phyloP scores from a whole-genome alignment of 164 flowering plant species.

The Annona squamosa region DNA sequence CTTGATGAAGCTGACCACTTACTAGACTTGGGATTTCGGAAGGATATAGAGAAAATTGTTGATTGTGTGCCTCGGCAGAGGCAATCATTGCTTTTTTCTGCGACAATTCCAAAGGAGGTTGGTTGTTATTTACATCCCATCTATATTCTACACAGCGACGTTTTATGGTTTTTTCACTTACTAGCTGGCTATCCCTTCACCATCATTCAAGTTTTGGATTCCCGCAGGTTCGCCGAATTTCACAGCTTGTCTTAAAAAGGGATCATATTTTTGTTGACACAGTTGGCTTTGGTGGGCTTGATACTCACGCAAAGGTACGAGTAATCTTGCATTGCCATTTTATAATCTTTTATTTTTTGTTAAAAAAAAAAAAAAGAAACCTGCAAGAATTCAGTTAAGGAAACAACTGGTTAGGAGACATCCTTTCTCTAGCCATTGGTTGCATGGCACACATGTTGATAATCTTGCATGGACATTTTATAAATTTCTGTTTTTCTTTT shows the following conservation, averaged over 20 bases:
- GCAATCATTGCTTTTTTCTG: slow-evolving; percentile 86
- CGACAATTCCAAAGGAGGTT: slow-evolving; percentile 92
- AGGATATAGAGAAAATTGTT: slow-evolving; percentile 81
- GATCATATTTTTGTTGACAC: slow-evolving; percentile 78
- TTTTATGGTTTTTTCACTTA: not conserved
- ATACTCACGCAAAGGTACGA: slow-evolving; percentile 70
- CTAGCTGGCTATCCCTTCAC: not conserved
- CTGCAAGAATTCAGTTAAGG: too few species aligned
- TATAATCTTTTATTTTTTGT: too few species aligned
- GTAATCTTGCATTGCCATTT: not conserved
- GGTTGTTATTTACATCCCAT: slow-evolving; percentile 1
- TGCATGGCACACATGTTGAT: too few species aligned
- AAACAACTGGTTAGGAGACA: too few species aligned
- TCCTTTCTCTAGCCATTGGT: too few species aligned
- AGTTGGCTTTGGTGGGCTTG: slow-evolving; percentile 54
- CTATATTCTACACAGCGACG: not conserved
- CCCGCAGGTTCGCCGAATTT: slow-evolving; percentile 75
- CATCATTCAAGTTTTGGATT: not conserved
- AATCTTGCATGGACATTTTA: too few species aligned
- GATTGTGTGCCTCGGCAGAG: slow-evolving; percentile 92
- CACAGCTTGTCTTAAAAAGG: slow-evolving; percentile 84
- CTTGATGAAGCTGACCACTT: slow-evolving; percentile 95
- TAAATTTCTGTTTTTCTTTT: too few species aligned
- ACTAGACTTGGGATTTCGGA: slow-evolving; percentile 86
- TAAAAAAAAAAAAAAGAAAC: too few species aligned